phyloP scores from a whole-genome alignment of 2,329 filamentous ascomycete species.

The Acrocalymma vagum region DNA sequence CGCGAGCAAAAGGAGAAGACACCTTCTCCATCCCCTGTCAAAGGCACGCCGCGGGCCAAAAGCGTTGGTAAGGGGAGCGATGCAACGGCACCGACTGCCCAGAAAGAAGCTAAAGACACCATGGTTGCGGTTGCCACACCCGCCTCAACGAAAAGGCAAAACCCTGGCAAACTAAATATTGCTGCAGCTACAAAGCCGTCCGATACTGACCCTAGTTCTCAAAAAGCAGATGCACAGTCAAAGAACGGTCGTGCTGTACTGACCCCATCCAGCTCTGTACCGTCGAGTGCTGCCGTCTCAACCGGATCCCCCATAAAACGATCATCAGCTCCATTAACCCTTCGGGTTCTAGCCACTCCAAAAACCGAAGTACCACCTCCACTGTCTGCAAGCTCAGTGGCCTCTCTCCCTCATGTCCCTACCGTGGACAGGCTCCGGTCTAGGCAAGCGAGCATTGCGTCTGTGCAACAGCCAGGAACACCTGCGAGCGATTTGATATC shows the following conservation, averaged over 20 bases:
- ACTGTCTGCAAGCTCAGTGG: conserved; percentile 41
- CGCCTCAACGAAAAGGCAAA: conserved; percentile 45
- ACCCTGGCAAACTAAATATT: conserved; percentile 59
- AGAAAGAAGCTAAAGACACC: conserved; percentile 21
- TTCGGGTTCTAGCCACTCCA: conserved; percentile 74
- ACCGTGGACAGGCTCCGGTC: conserved; percentile 54
- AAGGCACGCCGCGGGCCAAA: conserved; percentile 30
- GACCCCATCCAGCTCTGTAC: conserved; percentile 59
- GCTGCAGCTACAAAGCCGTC: conserved; percentile 44
- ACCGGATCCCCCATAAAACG: conserved; percentile 54
- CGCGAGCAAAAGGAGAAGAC: conserved; percentile 27
- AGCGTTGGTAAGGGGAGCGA: conserved; percentile 23
- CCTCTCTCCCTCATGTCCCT: conserved; percentile 41
- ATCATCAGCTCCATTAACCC: conserved; percentile 64
- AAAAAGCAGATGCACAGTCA: conserved; percentile 30
- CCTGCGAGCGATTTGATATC: conserved; percentile 77
- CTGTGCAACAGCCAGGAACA: conserved; percentile 72
- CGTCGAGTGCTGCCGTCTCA: conserved; percentile 62
- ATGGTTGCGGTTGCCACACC: conserved; percentile 15
- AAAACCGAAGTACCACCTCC: conserved; percentile 65
- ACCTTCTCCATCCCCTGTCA: conserved; percentile 16
- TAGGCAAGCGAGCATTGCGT: conserved; percentile 64
- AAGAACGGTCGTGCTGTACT: conserved; percentile 33
- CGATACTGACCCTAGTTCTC: conserved; percentile 25
- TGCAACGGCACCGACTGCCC: conserved; percentile 9